These are phyloP conservation scores for Fraxinus xanthoxyloides DNA, from an alignment of 305 asterid genomes.

Conservation along the genomic window DNA sequence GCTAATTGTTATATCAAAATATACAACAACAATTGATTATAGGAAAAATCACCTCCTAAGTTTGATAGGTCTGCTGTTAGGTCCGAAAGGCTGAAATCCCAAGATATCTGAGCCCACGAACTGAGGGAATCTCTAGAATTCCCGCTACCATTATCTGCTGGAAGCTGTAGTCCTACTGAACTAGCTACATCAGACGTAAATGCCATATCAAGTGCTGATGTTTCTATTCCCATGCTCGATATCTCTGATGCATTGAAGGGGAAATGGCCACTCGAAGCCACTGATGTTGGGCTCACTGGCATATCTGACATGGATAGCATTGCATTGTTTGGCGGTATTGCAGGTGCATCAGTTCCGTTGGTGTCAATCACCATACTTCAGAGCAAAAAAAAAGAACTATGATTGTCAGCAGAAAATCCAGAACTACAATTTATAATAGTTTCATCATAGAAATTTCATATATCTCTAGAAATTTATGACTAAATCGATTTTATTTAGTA, in stretches of 20 bases:
- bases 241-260: conserved; percentile 65
- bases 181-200: conserved; percentile 69
- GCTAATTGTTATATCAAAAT: neutral
- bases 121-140: conserved; percentile 31
- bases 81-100: conserved; percentile 79
- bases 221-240: conserved; percentile 62
- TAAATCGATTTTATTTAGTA: neutral
- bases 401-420: conserved; percentile 10
- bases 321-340: conserved; percentile 46
- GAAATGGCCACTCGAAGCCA: conserved; percentile 72
- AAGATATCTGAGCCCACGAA: conserved; percentile 21
- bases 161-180: conserved; percentile 57
- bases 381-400: neutral
- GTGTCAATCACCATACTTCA: conserved; percentile 51
- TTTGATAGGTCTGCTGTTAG: conserved; percentile 69
- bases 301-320: conserved; percentile 59
- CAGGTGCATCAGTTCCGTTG: conserved; percentile 42
- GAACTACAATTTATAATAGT: neutral
- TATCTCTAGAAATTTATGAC: neutral
- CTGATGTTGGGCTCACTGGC: conserved; percentile 75
- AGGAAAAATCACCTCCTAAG: conserved; percentile 23
- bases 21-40: neutral
- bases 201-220: conserved; percentile 60
- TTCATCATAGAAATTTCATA: neutral
- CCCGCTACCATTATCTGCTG: conserved; percentile 62